Evolutionary conservation across 1,284 basidiomycete species (phyloP).

Genomic region (Schizophyllum commune): DNA sequence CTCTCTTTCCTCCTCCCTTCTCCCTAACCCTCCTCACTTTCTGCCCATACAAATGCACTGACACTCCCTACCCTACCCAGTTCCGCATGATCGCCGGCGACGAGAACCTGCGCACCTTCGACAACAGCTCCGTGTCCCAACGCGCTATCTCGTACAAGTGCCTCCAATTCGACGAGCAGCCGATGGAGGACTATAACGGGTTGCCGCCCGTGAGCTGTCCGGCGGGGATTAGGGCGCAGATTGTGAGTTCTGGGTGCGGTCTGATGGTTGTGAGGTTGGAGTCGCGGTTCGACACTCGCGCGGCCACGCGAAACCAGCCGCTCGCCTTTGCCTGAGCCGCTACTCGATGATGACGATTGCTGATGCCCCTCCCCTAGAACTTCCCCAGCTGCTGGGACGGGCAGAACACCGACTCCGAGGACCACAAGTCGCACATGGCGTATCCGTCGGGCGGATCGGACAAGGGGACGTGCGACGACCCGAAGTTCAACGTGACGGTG

Average conservation of each 20-base stretch:
- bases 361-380: slow-evolving; percentile 15
- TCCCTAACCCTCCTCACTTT: slow-evolving; percentile 4
- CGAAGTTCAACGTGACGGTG: slow-evolving; percentile 31
- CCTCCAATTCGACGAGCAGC: slow-evolving; percentile 26
- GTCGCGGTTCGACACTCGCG: too few relatives aligned
- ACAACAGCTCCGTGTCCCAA: slow-evolving; percentile 27
- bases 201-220: slow-evolving; percentile 24
- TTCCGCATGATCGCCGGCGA: slow-evolving; percentile 33
- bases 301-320: too few relatives aligned
- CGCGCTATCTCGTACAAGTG: slow-evolving; percentile 35
- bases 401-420: slow-evolving; percentile 32
- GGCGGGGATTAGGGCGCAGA: slow-evolving; percentile 32
- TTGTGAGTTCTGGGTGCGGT: slow-evolving; percentile 17
- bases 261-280: slow-evolving; percentile 1
- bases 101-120: slow-evolving; percentile 24
- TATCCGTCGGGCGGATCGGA: slow-evolving; percentile 40
- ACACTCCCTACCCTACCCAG: slow-evolving; percentile 9
- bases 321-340: too few relatives aligned
- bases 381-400: slow-evolving; percentile 39
- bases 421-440: slow-evolving; percentile 35
- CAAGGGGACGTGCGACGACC: slow-evolving; percentile 33
- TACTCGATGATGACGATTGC: too few relatives aligned
- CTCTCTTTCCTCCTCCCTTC: slow-evolving; percentile 3
- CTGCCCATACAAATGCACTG: slow-evolving; percentile 1
- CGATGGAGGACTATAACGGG: slow-evolving; percentile 13